Base-by-base conservation (phyloP, 352 stramenopile genomes). In the Blastocystis hominis region DNA sequence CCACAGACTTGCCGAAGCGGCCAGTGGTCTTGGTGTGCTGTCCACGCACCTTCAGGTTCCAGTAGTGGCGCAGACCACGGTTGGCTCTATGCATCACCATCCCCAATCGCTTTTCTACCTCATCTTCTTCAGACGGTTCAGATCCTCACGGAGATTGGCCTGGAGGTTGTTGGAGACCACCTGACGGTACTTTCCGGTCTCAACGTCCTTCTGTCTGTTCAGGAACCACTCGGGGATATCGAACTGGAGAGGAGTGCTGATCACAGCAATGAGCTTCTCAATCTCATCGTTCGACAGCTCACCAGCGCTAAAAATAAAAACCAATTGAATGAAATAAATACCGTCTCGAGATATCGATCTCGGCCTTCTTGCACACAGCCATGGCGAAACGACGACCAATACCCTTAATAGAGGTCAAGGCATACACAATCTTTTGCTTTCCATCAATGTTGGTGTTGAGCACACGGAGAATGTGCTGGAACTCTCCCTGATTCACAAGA, bases 91-190 rank as follows among this genome's bases (percentile, higher is more conserved):
- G 2, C 24, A 13, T 62, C 75, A 47, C n/a, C n/a, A 30, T 38
- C 6, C 30, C 6, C 24, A 6, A 17, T n/a, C 24, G 9, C 38
- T 59, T 38, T 59, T 38, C 63, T 86, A 92, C 88, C 96, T 94
- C 91, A 99, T 98, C 94, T 99, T 99, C 95, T 99, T 99, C 90
- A 99, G 92, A 90, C 96, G 93, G 91, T 99, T 96, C 89, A 99
- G 94, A 93, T 99, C 97, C 89, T 98, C 96, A 93, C 97, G 95
- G 90, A 98, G 94, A 92, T 98, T 98, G 91, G 94, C 94, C 92
- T 98, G 94, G 87, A 99, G 94, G 91, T 96, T 96, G 92, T 99
- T 98, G 77, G 96, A 95, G 89, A 98, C 97, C 75, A 97, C 92
- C 92, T 99, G 97, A 89, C 92, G 97, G 92, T n/a, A n/a, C n/a